Evolutionary conservation across 2,329 filamentous ascomycete genomes (phyloP).

Genomic region (Alternaria brassicicola): DNA sequence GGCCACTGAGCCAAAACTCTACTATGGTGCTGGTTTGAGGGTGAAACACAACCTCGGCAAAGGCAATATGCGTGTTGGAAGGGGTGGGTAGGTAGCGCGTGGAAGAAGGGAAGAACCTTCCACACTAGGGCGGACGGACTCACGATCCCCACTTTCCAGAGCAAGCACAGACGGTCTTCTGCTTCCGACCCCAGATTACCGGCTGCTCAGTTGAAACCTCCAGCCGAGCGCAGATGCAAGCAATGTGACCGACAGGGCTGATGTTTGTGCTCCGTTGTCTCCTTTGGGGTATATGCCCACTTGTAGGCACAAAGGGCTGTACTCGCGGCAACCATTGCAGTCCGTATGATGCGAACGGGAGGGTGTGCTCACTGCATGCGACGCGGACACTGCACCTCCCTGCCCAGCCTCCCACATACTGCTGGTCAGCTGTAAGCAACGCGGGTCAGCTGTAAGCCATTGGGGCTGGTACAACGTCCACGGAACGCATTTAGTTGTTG

Average conservation of each 20-base stretch:
- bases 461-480: constrained; percentile 7
- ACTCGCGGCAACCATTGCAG: not conserved
- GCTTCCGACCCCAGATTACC: constrained; percentile 19
- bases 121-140: constrained; percentile 1
- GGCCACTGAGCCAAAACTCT: not conserved
- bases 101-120: constrained; percentile 24
- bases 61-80: constrained; percentile 2
- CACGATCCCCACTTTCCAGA: constrained; percentile 7
- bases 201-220: not conserved
- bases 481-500: not conserved
- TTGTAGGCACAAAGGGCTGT: not conserved
- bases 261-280: constrained; percentile 8
- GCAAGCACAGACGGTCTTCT: constrained; percentile 18
- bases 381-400: constrained; percentile 28
- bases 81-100: constrained; percentile 6
- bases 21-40: not conserved
- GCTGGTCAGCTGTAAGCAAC: constrained; percentile 22
- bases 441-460: constrained; percentile 21
- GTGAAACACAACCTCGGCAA: not conserved
- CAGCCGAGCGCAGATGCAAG: constrained; percentile 15
- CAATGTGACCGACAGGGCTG: constrained; percentile 7
- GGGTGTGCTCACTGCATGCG: constrained; percentile 42
- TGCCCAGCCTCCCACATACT: constrained; percentile 38
- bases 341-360: constrained; percentile 19
- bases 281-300: not conserved